These are phyloP conservation scores for Novakomyces olei DNA, from an alignment of 805 yeast species.

Conservation along the genomic window DNA sequence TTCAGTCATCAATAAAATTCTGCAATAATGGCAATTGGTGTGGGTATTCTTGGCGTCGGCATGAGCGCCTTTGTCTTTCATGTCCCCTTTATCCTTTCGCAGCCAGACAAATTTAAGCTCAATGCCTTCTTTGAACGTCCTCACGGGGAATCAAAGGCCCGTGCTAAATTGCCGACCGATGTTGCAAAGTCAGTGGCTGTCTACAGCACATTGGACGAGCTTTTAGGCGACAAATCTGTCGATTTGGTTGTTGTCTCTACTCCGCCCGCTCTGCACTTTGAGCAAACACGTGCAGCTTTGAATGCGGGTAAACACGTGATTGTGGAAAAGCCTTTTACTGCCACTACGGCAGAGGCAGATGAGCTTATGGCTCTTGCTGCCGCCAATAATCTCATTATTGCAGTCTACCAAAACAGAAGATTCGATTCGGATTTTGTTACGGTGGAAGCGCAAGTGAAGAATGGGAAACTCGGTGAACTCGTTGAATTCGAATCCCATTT, in stretches of 20 bases:
- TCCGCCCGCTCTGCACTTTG: conserved; percentile 29
- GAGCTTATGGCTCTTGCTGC: conserved; percentile 24
- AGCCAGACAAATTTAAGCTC: neutral
- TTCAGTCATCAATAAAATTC: too few relatives aligned
- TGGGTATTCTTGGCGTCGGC: conserved; percentile 3
- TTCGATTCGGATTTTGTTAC: conserved; percentile 3
- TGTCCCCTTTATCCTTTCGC: conserved; percentile 1
- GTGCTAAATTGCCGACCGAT: neutral
- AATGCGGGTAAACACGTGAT: conserved; percentile 26
- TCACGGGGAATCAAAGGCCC: neutral
- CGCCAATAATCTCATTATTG: conserved; percentile 20
- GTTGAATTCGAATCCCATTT: conserved; percentile 3
- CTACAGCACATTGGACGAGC: neutral
- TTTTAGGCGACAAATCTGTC: neutral
- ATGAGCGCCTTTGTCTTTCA: conserved; percentile 3
- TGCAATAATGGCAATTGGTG: too few relatives aligned
- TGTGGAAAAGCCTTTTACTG: conserved; percentile 32
- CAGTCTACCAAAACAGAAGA: conserved; percentile 3
- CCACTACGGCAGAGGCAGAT: conserved; percentile 24
- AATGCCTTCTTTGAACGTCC: conserved; percentile 1
- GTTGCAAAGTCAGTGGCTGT: too few relatives aligned
- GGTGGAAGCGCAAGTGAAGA: neutral
- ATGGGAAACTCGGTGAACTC: conserved; percentile 2
- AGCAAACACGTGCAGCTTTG: conserved; percentile 21
- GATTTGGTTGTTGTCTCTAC: conserved; percentile 4